Base-by-base conservation (phyloP, 164 flowering plant species). In the Chimonanthus salicifolius region DNA sequence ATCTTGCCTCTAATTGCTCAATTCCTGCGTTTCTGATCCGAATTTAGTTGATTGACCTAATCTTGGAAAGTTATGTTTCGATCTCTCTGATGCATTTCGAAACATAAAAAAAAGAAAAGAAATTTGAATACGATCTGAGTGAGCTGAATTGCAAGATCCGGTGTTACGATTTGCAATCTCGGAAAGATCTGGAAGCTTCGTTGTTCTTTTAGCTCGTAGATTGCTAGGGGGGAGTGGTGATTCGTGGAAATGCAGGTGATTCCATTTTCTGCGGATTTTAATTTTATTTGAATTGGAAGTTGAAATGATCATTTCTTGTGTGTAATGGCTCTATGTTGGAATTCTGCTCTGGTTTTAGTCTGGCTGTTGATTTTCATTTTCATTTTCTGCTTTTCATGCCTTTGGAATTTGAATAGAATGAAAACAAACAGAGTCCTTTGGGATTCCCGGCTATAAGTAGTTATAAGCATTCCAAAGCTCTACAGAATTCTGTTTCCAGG, bases 231-330 rank as follows among this genome's bases (percentile, higher is more conserved):
- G 20, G 21, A 20, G 33, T 43, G 4, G 66, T 18, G 66, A 20
- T 63, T 21, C 10, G 66, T 63, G 33, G 66, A 63, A 20, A n/a
- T 63, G 16, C 66, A 63, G 66, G 66, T 63, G 44, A 20, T 63
- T 58, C 16, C 44, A 3, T 3, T 21, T 63, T 33, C 10, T 20
- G 21, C 33, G 44, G 66, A 33, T 33, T 33, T 63, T 8, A 13
- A 63, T 6, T 63, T 33, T 6, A 4, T 20, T 63, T 63, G 66
- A 63, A 63, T 63, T 33, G 20, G 66, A 63, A 21, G 9, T 63
- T 63, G 46, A 18, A 63, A 63, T 33, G 46, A 18, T 10, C 8
- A 4, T 21, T 63, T 33, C 66, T 63, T 63, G 11, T 63, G 9
- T 62, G 8, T 33, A 10, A 6, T 4, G 7, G 66, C 33, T 33